These are phyloP conservation scores for Yamadazyma dendronema DNA, from an alignment of 1,139 yeast species.

Conservation along the genomic window DNA sequence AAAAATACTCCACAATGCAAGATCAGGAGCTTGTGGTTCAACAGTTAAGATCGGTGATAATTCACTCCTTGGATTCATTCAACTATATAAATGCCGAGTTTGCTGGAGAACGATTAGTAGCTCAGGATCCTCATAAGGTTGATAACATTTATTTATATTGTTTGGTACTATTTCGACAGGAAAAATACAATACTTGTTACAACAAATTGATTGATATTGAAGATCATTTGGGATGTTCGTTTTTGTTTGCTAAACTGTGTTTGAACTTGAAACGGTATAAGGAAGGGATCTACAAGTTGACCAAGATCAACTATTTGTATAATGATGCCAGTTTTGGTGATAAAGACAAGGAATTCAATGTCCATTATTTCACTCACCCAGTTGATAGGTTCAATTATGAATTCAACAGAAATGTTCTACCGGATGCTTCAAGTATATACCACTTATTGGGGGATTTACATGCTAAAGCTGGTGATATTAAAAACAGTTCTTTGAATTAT, in stretches of 20 bases:
- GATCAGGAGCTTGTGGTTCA: conserved; percentile 29
- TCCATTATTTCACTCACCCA: conserved; percentile 21
- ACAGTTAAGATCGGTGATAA: conserved; percentile 53
- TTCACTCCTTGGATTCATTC: conserved; percentile 73
- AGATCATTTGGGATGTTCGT: conserved; percentile 69
- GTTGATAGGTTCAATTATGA: conserved; percentile 34
- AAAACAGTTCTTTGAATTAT: conserved; percentile 66
- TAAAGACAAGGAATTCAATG: conserved; percentile 8
- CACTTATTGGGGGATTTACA: conserved; percentile 73
- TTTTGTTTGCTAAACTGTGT: conserved; percentile 66
- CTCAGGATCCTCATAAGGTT: conserved; percentile 47
- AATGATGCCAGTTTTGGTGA: conserved; percentile 27
- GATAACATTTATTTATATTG: conserved; percentile 67
- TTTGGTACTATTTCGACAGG: conserved; percentile 54
- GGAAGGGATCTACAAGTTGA: conserved; percentile 64
- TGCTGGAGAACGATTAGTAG: conserved; percentile 73
- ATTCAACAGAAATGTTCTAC: conserved; percentile 37
- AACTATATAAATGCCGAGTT: conserved; percentile 73
- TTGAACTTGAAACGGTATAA: conserved; percentile 51
- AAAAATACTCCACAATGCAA: conserved; percentile 8
- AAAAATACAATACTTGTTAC: conserved; percentile 61
- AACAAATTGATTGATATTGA: conserved; percentile 38
- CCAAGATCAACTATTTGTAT: conserved; percentile 31
- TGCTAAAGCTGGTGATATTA: conserved; percentile 53
- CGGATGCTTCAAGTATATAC: conserved; percentile 66